Conservation (phyloP, 148 eudicot species). For the Suaeda aralocaspica region DNA sequence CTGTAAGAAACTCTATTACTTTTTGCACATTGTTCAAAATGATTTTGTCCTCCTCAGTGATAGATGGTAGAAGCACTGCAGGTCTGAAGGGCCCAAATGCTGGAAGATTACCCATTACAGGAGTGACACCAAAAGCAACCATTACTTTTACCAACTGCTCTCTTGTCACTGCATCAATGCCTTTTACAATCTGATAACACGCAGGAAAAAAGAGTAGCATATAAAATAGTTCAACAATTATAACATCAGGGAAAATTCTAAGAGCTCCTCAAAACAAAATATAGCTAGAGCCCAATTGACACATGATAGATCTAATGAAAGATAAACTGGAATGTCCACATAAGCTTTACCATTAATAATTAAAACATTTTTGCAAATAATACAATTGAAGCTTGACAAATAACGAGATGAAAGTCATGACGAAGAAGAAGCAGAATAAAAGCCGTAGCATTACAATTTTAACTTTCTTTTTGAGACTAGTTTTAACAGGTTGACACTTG, state of each 20-base stretch:
- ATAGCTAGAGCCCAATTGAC: neutral
- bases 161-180: constrained; percentile 90
- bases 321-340: neutral
- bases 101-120: constrained; percentile 66
- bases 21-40: constrained; percentile 85
- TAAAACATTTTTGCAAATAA: neutral
- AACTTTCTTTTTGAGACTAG: neutral
- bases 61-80: constrained; percentile 58
- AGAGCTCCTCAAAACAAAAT: neutral
- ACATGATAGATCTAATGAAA: constrained; percentile 4
- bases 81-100: constrained; percentile 67
- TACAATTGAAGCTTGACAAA: neutral
- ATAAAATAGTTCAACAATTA: constrained; percentile 1
- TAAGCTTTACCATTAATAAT: neutral
- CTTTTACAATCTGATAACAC: constrained; percentile 78
- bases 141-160: constrained; percentile 73
- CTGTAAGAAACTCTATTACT: constrained; percentile 69
- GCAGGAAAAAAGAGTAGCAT: neutral
- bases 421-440: too few species aligned
- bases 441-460: too few species aligned
- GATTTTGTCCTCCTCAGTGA: constrained; percentile 81
- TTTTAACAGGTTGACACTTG: neutral
- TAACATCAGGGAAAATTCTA: neutral
- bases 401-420: neutral
- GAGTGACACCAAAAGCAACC: constrained; percentile 59